These are phyloP conservation scores for Heterobasidion occidentale DNA, from an alignment of 1,284 basidiomycete species.

Conservation along the genomic window DNA sequence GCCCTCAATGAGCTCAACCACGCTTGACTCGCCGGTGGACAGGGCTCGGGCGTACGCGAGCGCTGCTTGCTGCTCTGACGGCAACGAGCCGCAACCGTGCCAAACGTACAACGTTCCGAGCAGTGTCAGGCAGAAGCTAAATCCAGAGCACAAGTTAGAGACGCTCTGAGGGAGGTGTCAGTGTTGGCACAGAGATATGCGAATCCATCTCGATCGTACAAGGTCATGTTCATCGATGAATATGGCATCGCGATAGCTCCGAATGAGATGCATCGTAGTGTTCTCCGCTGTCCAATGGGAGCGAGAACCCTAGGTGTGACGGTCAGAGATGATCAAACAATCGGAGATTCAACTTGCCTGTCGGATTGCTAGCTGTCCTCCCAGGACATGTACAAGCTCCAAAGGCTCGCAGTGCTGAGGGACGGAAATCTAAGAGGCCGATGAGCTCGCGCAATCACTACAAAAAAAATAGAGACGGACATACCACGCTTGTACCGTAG, in stretches of 20 bases:
- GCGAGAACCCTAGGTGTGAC: slow-evolving; percentile 46
- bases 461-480: slow-evolving; percentile 13
- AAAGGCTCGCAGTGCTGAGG: slow-evolving; percentile 55
- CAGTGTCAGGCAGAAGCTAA: slow-evolving; percentile 66
- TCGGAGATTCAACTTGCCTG: slow-evolving; percentile 38
- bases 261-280: slow-evolving; percentile 69
- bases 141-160: slow-evolving; percentile 69
- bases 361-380: slow-evolving; percentile 56
- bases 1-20: slow-evolving; percentile 55
- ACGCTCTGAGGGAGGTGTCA: slow-evolving; percentile 36
- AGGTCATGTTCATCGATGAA: slow-evolving; percentile 69
- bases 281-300: slow-evolving; percentile 71
- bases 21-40: slow-evolving; percentile 25
- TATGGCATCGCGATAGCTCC: slow-evolving; percentile 39
- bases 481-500: slow-evolving; percentile 56
- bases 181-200: neutral
- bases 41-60: slow-evolving; percentile 49
- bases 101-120: slow-evolving; percentile 69
- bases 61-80: slow-evolving; percentile 51
- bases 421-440: slow-evolving; percentile 33
- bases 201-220: slow-evolving; percentile 33
- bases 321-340: slow-evolving; percentile 4
- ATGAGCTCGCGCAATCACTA: neutral
- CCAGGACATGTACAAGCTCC: slow-evolving; percentile 54
- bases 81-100: slow-evolving; percentile 63